Conservation (phyloP, 345 rosid species). For the Excoecaria cochinchinensis region DNA sequence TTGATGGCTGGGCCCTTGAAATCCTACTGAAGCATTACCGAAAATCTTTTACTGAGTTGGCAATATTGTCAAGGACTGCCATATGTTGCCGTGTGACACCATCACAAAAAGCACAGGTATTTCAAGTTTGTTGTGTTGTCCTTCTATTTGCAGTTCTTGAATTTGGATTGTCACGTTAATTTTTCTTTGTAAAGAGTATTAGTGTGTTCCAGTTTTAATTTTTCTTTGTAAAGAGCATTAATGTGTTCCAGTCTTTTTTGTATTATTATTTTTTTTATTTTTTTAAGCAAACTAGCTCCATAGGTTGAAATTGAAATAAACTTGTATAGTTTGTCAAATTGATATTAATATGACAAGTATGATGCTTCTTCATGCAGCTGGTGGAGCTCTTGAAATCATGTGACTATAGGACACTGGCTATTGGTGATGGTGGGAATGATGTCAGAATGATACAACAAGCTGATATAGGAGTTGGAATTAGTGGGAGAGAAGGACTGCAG, state of each 20-base stretch:
- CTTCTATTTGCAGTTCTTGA: not conserved
- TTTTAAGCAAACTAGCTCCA: not conserved
- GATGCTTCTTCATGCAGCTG: slow-evolving; percentile 50
- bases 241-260: not conserved
- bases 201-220: too few species aligned
- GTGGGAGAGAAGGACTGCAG: slow-evolving; percentile 98
- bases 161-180: slow-evolving; percentile 9
- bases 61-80: slow-evolving; percentile 93
- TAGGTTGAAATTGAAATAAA: not conserved
- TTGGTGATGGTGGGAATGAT: slow-evolving; percentile 99
- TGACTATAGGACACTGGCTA: slow-evolving; percentile 91
- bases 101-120: slow-evolving; percentile 97
- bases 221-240: not conserved
- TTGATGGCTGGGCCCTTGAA: slow-evolving; percentile 99
- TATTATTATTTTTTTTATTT: not conserved
- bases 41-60: slow-evolving; percentile 87
- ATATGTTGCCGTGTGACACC: slow-evolving; percentile 98
- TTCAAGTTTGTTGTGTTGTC: slow-evolving; percentile 9
- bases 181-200: not conserved
- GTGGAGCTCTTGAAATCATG: slow-evolving; percentile 89
- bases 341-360: not conserved
- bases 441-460: slow-evolving; percentile 99
- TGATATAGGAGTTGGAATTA: slow-evolving; percentile 95
- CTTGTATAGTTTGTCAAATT: not conserved
- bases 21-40: slow-evolving; percentile 77